Evolutionary conservation across 2,329 filamentous ascomycete genomes (phyloP).

Genomic region (Fusarium musae): DNA sequence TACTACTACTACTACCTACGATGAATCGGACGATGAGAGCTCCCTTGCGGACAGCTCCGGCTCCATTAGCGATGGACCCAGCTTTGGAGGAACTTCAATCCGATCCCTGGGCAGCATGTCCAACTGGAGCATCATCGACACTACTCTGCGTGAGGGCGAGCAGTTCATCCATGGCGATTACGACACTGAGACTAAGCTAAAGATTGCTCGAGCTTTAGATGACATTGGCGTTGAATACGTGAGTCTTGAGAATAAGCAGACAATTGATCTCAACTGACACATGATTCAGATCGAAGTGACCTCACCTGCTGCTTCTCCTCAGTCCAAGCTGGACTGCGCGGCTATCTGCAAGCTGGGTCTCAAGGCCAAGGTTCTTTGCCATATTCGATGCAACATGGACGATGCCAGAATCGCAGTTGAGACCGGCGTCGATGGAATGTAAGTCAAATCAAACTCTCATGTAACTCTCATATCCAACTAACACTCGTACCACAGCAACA

Average conservation of each 20-base stretch:
- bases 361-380: slow-evolving; percentile 65
- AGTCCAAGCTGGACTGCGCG: slow-evolving; percentile 87
- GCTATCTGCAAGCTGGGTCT: slow-evolving; percentile 94
- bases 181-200: slow-evolving; percentile 64
- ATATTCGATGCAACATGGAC: slow-evolving; percentile 49
- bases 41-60: slow-evolving; percentile 20
- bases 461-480: not conserved
- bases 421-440: slow-evolving; percentile 69
- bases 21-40: slow-evolving; percentile 15
- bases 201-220: slow-evolving; percentile 39
- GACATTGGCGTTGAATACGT: slow-evolving; percentile 66
- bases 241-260: not conserved
- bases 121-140: slow-evolving; percentile 44
- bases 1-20: not conserved
- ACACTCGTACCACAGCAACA: slow-evolving; percentile 55
- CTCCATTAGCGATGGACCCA: slow-evolving; percentile 8
- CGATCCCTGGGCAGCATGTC: slow-evolving; percentile 18
- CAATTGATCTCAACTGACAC: not conserved
- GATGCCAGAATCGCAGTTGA: slow-evolving; percentile 80
- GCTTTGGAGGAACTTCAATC: slow-evolving; percentile 25
- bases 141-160: slow-evolving; percentile 43
- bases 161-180: slow-evolving; percentile 77
- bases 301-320: slow-evolving; percentile 84
- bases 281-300: slow-evolving; percentile 72
- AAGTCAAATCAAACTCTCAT: not conserved